These are phyloP conservation scores for Diutina catenulata DNA, from an alignment of 1,139 yeast genomes.

Conservation along the genomic window DNA sequence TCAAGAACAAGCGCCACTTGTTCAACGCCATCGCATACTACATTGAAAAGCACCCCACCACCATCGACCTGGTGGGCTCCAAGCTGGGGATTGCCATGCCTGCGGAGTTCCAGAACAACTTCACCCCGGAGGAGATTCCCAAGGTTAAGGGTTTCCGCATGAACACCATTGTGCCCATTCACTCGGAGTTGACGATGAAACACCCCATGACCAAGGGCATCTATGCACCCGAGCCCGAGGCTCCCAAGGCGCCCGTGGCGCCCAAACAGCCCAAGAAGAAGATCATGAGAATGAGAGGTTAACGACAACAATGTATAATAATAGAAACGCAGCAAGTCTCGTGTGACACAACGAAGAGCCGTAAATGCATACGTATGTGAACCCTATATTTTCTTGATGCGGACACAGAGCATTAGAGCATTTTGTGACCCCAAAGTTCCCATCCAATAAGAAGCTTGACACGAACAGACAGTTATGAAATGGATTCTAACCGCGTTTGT, in stretches of 20 bases:
- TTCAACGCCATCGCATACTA: conserved; percentile 51
- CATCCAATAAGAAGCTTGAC: no score
- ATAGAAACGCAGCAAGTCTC: no score
- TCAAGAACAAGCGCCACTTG: conserved; percentile 55
- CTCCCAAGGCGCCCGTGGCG: conserved; percentile 27
- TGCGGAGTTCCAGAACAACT: conserved; percentile 40
- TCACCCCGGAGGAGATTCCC: conserved; percentile 49
- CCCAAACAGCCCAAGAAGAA: conserved; percentile 35
- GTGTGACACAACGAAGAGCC: no score
- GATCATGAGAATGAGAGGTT: conserved; percentile 37
- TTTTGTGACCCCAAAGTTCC: no score
- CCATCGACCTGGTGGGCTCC: conserved; percentile 45
- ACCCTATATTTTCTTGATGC: no score
- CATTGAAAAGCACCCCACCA: conserved; percentile 60
- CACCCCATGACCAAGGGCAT: conserved; percentile 74
- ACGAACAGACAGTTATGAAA: no score
- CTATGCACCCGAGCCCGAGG: conserved; percentile 43
- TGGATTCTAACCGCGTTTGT: no score
- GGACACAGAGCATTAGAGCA: no score
- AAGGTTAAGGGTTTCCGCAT: conserved; percentile 73
- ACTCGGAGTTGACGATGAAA: conserved; percentile 66
- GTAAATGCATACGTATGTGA: no score
- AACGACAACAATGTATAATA: no score
- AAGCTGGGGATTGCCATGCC: conserved; percentile 46
- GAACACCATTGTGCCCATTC: conserved; percentile 79